Conservation (phyloP, 1,139 yeast genomes). For the Saccharomyces hybrid region DNA sequence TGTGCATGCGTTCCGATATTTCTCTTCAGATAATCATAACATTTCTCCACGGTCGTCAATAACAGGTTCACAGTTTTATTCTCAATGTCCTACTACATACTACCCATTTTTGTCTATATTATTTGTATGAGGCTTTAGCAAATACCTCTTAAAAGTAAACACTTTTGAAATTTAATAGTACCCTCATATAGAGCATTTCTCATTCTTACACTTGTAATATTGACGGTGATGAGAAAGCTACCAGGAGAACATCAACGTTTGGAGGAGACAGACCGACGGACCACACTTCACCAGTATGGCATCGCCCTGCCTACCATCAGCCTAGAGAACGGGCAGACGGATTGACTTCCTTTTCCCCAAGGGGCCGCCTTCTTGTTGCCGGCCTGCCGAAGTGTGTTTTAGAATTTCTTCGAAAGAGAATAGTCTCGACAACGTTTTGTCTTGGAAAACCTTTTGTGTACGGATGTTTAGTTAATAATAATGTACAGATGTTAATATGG, state of each 20-base stretch:
- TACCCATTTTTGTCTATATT: conserved; percentile 49
- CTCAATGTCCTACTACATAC: conserved; percentile 38
- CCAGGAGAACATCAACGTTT: not conserved
- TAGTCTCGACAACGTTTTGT: not conserved
- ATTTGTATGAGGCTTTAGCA: not conserved
- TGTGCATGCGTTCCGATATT: not conserved
- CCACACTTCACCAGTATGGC: not conserved
- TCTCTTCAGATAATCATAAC: not conserved
- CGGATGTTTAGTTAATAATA: not conserved
- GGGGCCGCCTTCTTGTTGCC: not conserved
- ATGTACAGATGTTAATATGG: not conserved
- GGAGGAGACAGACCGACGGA: not conserved
- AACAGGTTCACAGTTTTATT: not conserved
- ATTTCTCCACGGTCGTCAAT: not conserved
- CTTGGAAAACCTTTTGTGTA: not conserved
- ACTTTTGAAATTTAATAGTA: not conserved
- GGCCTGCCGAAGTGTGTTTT: not conserved
- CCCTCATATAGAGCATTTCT: not conserved
- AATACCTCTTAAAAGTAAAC: not conserved
- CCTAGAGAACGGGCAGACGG: not conserved
- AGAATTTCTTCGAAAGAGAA: not conserved
- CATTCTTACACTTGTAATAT: not conserved
- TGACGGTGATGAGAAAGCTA: not conserved
- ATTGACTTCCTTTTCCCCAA: not conserved
- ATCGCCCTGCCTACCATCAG: not conserved